Percentiles rank a stretch among this genome's conserved stretches.
Conservation (phyloP, 345 rosid species). For the sweet orange (Citrus sinensis) region DVS_A1.0 CM039167.1:18603001-18603500, state of each 20-base stretch:
- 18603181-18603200: neutral
- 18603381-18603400: conserved; percentile 43
- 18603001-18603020: too few species aligned
- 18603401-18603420: conserved; percentile 32
- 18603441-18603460: conserved; percentile 16
- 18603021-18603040: too few species aligned
- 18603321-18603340: conserved; percentile 64
- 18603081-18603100: neutral
- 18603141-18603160: neutral
- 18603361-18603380: conserved; percentile 43
- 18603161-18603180: neutral
- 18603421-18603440: conserved; percentile 42
- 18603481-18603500: neutral
- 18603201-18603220: too few species aligned
- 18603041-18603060: too few species aligned
- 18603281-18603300: conserved; percentile 74
- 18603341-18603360: conserved; percentile 50
- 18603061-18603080: neutral
- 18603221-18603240: too few species aligned
- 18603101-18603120: neutral
- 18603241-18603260: conserved; percentile 48
- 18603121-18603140: neutral
- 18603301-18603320: conserved; percentile 60
- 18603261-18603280: conserved; percentile 64
- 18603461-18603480: conserved; percentile 16